Evolutionary conservation across 1,139 yeast species (phyloP), one percentile per base, ranked within the genome.

Genomic region (Tardiomyces depauwii): DNA sequence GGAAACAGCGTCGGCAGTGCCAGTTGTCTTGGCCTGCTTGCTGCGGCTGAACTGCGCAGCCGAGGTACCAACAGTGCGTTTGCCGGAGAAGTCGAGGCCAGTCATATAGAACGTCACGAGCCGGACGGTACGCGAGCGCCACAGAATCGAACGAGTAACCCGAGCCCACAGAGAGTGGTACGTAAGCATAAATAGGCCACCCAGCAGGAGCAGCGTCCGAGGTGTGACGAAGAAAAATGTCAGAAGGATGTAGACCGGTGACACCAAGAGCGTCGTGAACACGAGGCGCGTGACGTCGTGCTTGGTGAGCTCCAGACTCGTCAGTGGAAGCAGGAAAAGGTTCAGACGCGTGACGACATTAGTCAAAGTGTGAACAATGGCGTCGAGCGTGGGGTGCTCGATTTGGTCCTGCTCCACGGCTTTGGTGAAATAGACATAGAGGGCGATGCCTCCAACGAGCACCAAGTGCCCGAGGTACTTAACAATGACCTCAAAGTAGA

Each of bases 121-220:
- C 53, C 96, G 73, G 2, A 85, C 78, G 12, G 78, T 57, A 57
- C 83, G 78, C 48, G 91, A 79, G 55, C 83, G 78, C 97, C 96
- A 89, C 43, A 88, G 66, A 52, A 89, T 72, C 49, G 80, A 79
- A 53, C 97, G 73, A 0, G 93, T 80, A 5, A 88, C 87, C 47
- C 86, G 71, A 36, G 88, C 80, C 73, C 87, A 86, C 27, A 86
- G 72, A 18, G 96, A 87, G 64, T 91, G 96, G 62, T 87, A 91
- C 0, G 95, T 80, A 47, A 89, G 68, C 6, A 83, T 65, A 53
- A 78, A 77, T 27, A 82, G 54, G 0, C 94, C 91, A 10, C 73
- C 58, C 2, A 76, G 56, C 38, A 87, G 65, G 42, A 88, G 62
- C 43, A 87, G 66, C n/a, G 75, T 70, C 50, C 89, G 73, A 44